phyloP scores from a whole-genome alignment of 352 stramenopile species.

The Pythium oligandrum region DNA sequence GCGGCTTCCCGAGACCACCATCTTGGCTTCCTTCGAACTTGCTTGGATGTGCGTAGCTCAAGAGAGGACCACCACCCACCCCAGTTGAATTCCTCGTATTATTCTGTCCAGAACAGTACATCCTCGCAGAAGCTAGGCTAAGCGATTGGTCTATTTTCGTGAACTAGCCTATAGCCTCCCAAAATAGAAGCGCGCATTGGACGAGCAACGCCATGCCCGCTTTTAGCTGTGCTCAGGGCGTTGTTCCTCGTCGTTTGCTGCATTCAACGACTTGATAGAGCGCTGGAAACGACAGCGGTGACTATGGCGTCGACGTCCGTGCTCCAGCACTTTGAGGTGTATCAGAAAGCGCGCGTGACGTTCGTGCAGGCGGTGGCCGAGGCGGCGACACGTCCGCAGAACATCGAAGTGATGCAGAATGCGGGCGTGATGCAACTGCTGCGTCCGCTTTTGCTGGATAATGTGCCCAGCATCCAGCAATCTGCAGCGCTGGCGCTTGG shows the following conservation, averaged over 20 bases:
- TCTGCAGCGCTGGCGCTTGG: constrained; percentile 91
- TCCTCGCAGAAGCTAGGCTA: not conserved
- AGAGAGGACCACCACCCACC: constrained; percentile 16
- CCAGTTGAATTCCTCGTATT: not conserved
- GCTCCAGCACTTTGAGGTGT: constrained; percentile 94
- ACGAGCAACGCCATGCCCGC: too few relatives aligned
- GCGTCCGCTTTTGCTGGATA: constrained; percentile 91
- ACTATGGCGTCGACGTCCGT: constrained; percentile 85
- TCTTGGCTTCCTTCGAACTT: constrained; percentile 14
- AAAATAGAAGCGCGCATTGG: too few relatives aligned
- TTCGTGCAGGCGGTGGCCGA: constrained; percentile 94
- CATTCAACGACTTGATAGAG: too few relatives aligned
- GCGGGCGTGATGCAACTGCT: constrained; percentile 94
- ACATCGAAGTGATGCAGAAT: constrained; percentile 97
- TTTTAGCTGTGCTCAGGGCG: too few relatives aligned
- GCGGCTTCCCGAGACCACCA: constrained; percentile 71
- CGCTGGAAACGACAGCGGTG: too few relatives aligned
- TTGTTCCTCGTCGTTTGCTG: too few relatives aligned
- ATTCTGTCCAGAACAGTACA: constrained; percentile 15
- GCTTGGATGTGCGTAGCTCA: not conserved
- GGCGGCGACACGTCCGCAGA: constrained; percentile 91
- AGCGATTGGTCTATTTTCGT: too few relatives aligned
- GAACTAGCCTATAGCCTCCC: too few relatives aligned
- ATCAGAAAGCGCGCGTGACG: constrained; percentile 93
- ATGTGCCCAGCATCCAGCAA: constrained; percentile 95